These are phyloP conservation scores for Podospora sp. DNA, from an alignment of 495 filamentous ascomycete genomes.

Conservation along the genomic window DNA sequence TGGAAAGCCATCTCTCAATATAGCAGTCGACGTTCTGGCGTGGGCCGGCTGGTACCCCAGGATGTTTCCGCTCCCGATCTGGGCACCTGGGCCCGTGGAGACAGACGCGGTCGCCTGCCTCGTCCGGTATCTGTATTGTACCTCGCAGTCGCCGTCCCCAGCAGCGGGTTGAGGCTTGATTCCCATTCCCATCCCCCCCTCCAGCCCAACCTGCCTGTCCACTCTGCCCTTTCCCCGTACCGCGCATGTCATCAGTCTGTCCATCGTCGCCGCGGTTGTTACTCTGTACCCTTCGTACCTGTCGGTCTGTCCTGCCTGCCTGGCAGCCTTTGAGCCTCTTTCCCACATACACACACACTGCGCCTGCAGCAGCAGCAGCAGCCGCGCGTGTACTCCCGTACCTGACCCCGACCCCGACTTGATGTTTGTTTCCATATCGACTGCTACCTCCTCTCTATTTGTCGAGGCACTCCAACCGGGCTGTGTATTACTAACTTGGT, in stretches of 20 bases:
- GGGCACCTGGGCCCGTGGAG: constrained; percentile 13
- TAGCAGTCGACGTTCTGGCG: constrained; percentile 47
- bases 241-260: constrained; percentile 7
- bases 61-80: constrained; percentile 17
- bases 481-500: constrained; percentile 45
- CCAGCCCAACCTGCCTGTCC: neutral
- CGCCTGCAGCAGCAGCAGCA: constrained; percentile 28
- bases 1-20: constrained; percentile 43
- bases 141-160: neutral
- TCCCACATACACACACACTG: constrained; percentile 10
- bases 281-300: constrained; percentile 12
- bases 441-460: constrained; percentile 34
- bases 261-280: constrained; percentile 3
- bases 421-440: constrained; percentile 30
- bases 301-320: constrained; percentile 6
- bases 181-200: neutral
- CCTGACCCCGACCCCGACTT: constrained; percentile 22
- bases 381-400: constrained; percentile 39
- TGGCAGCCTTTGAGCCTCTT: constrained; percentile 24
- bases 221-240: constrained; percentile 8
- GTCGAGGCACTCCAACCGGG: constrained; percentile 36
- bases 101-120: constrained; percentile 9
- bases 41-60: constrained; percentile 33
- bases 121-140: constrained; percentile 1
- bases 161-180: neutral